A percentile compares a stretch with the other conserved stretches of the same genome.
Conservation (phyloP, 2,329 filamentous ascomycete genomes). For the Scytalidium sp. region DNA sequence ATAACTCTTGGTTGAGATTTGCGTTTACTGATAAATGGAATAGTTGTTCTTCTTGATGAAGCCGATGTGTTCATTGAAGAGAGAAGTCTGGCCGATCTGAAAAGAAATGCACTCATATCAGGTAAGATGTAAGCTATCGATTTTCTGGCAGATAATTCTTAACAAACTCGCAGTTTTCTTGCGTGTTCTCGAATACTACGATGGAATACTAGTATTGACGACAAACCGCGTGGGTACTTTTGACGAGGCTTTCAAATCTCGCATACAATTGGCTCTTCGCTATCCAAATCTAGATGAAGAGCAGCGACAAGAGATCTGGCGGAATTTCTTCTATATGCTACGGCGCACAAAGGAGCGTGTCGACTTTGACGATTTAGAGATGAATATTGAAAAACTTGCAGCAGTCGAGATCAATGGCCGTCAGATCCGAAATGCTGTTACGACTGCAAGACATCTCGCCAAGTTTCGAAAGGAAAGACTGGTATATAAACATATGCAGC, state of each 20-base stretch:
- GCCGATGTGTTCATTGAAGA: slow-evolving; percentile 14
- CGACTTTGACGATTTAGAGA: slow-evolving; percentile 1
- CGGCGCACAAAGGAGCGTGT: not conserved
- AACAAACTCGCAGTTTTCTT: slow-evolving; percentile 25
- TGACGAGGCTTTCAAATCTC: slow-evolving; percentile 34
- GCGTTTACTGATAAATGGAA: no score
- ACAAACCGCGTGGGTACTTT: slow-evolving; percentile 34
- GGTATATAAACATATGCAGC: slow-evolving; percentile 6
- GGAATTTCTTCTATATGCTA: slow-evolving; percentile 9
- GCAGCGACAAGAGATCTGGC: slow-evolving; percentile 8
- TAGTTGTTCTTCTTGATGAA: slow-evolving; percentile 12
- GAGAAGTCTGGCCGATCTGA: slow-evolving; percentile 9
- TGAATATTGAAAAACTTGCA: slow-evolving; percentile 4
- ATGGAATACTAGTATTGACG: slow-evolving; percentile 39
- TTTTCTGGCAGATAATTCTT: not conserved
- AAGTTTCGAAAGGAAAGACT: slow-evolving; percentile 5
- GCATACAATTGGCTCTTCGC: slow-evolving; percentile 30
- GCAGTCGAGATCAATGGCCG: slow-evolving; percentile 8
- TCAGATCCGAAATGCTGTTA: slow-evolving; percentile 13
- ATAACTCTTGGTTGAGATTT: no score
- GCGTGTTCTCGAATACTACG: slow-evolving; percentile 36
- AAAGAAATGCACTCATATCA: slow-evolving; percentile 17
- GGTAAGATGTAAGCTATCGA: not conserved
- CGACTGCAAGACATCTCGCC: slow-evolving; percentile 12
- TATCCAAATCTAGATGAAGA: slow-evolving; percentile 15